These are phyloP conservation scores for Tuber aestivum DNA, from an alignment of 495 filamentous ascomycete species.

Conservation along the genomic window DNA sequence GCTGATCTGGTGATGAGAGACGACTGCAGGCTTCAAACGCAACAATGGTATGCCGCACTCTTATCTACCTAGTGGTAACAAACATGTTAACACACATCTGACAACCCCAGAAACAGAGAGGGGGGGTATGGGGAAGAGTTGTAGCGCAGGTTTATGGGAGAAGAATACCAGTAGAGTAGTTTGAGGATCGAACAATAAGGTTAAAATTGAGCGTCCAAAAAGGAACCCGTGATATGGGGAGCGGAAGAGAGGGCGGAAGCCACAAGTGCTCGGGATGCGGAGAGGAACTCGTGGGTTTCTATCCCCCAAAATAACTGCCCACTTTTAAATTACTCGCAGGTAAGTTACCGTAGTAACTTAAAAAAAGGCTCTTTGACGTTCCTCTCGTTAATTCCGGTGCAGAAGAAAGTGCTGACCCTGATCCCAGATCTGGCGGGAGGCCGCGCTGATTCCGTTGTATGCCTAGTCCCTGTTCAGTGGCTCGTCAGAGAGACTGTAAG, in stretches of 20 bases:
- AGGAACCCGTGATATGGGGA: neutral
- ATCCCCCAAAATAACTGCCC: neutral
- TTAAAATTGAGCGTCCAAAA: neutral
- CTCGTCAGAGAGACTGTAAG: neutral
- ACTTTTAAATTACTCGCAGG: neutral
- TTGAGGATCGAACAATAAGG: neutral
- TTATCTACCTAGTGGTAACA: neutral
- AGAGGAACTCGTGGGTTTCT: neutral
- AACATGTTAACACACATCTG: neutral
- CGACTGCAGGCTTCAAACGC: neutral
- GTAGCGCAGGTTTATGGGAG: neutral
- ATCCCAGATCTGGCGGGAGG: neutral
- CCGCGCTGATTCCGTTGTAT: neutral
- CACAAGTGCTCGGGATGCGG: neutral
- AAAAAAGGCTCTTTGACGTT: neutral
- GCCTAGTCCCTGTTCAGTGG: neutral
- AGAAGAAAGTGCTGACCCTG: neutral
- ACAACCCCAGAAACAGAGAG: neutral
- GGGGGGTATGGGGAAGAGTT: neutral
- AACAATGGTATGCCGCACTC: neutral
- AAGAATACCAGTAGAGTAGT: neutral
- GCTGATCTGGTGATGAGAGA: neutral
- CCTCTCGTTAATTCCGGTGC: neutral
- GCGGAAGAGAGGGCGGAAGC: neutral
- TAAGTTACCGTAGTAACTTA: neutral